These are phyloP conservation scores for Pulveroboletus sp. DNA, from an alignment of 768 basidiomycete species.

Conservation along the genomic window DNA sequence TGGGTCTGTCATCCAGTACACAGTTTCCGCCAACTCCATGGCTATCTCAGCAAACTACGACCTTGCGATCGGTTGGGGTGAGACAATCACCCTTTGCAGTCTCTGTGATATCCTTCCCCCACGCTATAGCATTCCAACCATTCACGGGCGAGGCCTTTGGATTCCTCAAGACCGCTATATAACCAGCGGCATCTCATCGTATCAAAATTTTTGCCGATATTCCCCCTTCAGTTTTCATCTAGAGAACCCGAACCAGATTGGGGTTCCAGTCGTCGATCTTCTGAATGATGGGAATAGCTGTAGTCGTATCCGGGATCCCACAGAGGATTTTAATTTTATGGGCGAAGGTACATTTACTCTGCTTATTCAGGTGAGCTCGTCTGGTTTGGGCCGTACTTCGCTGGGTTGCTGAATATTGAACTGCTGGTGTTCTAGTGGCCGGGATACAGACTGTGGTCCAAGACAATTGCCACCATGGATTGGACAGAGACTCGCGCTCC, in stretches of 20 bases:
- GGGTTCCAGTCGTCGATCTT: conserved; percentile 59
- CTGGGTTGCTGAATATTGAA: not conserved
- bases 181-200: conserved; percentile 8
- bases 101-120: too few relatives aligned
- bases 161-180: conserved; percentile 25
- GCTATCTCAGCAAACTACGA: too few relatives aligned
- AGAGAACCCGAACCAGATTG: conserved; percentile 48
- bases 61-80: too few relatives aligned
- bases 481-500: conserved; percentile 71
- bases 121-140: not conserved
- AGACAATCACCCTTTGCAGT: too few relatives aligned
- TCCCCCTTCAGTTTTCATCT: conserved; percentile 53
- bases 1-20: too few relatives aligned
- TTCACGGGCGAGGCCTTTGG: conserved; percentile 14
- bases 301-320: conserved; percentile 47
- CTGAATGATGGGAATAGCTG: conserved; percentile 35
- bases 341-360: conserved; percentile 74
- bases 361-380: conserved; percentile 54
- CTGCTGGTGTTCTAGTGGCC: conserved; percentile 55
- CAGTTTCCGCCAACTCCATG: too few relatives aligned
- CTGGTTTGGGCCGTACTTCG: not conserved
- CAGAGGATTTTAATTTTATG: conserved; percentile 53
- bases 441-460: conserved; percentile 67
- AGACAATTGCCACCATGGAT: conserved; percentile 73
- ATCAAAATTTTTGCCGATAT: conserved; percentile 33